Conservation (phyloP, 2,329 filamentous ascomycete species). For the Neobulgaria alba region DNA sequence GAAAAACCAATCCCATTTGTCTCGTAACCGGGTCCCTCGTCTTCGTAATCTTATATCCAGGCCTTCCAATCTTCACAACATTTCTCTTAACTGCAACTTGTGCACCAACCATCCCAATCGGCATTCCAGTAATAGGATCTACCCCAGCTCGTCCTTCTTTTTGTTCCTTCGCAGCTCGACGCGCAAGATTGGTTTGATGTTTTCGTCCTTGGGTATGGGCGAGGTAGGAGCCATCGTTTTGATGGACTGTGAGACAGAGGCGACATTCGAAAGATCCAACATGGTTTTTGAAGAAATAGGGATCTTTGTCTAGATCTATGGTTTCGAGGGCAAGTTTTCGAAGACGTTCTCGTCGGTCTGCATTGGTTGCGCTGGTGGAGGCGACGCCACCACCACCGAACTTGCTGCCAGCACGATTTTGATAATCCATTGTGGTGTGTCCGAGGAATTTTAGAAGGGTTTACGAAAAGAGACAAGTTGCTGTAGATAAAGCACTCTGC, state of each 20-base stretch:
- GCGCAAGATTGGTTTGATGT: conserved; percentile 95
- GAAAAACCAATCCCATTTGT: conserved; percentile 88
- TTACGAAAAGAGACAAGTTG: too few species aligned
- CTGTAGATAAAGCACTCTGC: background rate
- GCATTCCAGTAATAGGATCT: conserved; percentile 59
- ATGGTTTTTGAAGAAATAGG: conserved; percentile 99
- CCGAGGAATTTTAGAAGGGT: too few species aligned
- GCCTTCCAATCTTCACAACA: conserved; percentile 87
- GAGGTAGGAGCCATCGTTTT: conserved; percentile 98
- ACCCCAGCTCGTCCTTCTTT: conserved; percentile 67
- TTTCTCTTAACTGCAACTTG: conserved; percentile 61
- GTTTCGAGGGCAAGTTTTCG: conserved; percentile 97
- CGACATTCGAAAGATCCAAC: conserved; percentile 97
- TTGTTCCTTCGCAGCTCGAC: conserved; percentile 90
- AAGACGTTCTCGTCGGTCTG: conserved; percentile 92
- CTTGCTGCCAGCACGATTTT: conserved; percentile 94
- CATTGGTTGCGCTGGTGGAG: conserved; percentile 86
- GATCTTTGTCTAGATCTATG: conserved; percentile 98
- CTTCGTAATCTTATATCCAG: conserved; percentile 98
- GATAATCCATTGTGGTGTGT: conserved; percentile 50
- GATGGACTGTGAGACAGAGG: conserved; percentile 92
- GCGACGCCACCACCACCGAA: conserved; percentile 97
- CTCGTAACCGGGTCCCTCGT: conserved; percentile 79
- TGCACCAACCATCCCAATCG: conserved; percentile 65
- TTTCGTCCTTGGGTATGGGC: conserved; percentile 98